Percentiles rank a stretch among this genome's conserved stretches.
phyloP scores from a whole-genome alignment of 768 basidiomycete genomes.

The Kwoniella dejecticola region DNA sequence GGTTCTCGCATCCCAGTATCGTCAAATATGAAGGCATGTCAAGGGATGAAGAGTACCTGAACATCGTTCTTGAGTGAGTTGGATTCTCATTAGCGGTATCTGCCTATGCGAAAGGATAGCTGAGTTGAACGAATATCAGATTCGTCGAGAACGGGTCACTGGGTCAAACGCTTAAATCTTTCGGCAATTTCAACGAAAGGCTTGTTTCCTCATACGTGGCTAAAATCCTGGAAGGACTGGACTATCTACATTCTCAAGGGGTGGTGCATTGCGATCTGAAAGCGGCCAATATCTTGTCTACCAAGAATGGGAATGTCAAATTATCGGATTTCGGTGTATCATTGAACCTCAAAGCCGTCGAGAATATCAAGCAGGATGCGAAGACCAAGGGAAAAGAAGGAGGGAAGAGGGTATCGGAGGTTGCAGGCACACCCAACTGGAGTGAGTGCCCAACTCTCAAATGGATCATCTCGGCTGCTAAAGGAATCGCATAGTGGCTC shows the following conservation, averaged over 20 bases:
- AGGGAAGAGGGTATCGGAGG: conserved; percentile 59
- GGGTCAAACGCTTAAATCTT: conserved; percentile 86
- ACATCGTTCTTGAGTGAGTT: conserved; percentile 89
- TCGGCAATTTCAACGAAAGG: conserved; percentile 87
- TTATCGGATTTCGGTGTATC: conserved; percentile 97
- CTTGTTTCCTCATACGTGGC: conserved; percentile 91
- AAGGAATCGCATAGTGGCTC: conserved; percentile 66
- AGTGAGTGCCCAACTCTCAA: conserved; percentile 57
- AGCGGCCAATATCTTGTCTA: conserved; percentile 97
- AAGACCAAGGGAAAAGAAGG: conserved; percentile 25
- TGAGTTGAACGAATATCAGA: conserved; percentile 58
- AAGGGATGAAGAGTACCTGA: conserved; percentile 81
- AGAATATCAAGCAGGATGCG: conserved; percentile 66
- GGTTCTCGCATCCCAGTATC: conserved; percentile 88
- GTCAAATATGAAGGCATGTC: conserved; percentile 98
- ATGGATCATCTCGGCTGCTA: neutral
- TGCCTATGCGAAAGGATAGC: too few species aligned
- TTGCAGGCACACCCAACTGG: conserved; percentile 91
- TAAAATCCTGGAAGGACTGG: conserved; percentile 92
- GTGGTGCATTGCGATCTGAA: conserved; percentile 95
- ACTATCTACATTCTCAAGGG: conserved; percentile 79
- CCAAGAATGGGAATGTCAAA: conserved; percentile 96
- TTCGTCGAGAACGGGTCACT: conserved; percentile 96
- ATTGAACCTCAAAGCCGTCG: conserved; percentile 86
- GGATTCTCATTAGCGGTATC: too few species aligned